Evolutionary conservation across 306 rosid species (phyloP), one percentile per base, ranked within the genome.

Genomic region (Glycine tomentella): DNA sequence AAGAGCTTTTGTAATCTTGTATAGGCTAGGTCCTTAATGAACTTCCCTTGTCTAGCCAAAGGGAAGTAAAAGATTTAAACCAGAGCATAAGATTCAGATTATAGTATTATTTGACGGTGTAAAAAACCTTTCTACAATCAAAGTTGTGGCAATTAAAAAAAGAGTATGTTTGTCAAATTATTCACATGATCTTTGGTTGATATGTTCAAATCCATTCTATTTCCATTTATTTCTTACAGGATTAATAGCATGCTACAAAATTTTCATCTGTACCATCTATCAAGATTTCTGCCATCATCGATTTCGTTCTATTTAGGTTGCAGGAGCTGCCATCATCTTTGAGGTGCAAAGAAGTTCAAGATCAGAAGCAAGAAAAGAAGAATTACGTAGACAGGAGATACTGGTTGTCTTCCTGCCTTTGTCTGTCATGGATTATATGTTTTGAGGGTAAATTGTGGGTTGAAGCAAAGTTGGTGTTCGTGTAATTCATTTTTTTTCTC

Each of bases 281-380:
- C 55, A 38, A 20, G n/a, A 33, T 33, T 77, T 51, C 9, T 17
- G 10, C 42, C 72, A 53, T 63, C 75, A 53, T 33, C 69, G 31
- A 51, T 80, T 65, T 71, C 33, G 70, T 79, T 78, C 49, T 42
- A 79, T 64, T 31, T 76, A 86, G 89, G 89, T 86, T 75, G 87
- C 89, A 25, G 87, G 87, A 65, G 89, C 80, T 58, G 87, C 87
- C 36, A 13, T 86, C 44, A 65, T 86, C 80, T 86, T 83, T 58
- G 87, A 86, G 82, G 89, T 86, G 78, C 89, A 86, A 80, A 83
- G 89, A 80, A 86, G 87, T 67, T 80, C 87, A 70, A 80, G 87
- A 80, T 71, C 89, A 70, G 89, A 86, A 73, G 87, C 89, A 11
- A 86, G 82, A 81, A 86, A 86, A 65, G 89, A 86, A 78, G 89